A percentile compares a stretch with the other conserved stretches of the same genome.
Evolutionary conservation across 2,329 filamentous ascomycete genomes (phyloP).

Genomic region (Fusarium miscanthi): DNA sequence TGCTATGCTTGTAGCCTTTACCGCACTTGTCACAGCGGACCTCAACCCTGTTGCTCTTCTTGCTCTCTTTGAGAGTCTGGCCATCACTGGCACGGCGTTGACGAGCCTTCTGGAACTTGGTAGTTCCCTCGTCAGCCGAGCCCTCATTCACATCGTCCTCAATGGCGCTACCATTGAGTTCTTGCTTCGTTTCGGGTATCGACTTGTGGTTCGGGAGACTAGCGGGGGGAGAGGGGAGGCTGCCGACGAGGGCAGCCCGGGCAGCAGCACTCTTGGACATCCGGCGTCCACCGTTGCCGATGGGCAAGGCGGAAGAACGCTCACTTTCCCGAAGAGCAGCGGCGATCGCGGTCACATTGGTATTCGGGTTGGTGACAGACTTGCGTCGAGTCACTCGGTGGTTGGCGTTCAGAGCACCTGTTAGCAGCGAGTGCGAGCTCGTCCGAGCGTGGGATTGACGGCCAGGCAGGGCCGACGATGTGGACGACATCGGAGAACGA

Average conservation of each 20-base stretch:
- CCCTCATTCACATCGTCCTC: slow-evolving; percentile 73
- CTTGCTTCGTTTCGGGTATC: slow-evolving; percentile 60
- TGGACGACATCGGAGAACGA: slow-evolving; percentile 68
- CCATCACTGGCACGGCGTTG: slow-evolving; percentile 83
- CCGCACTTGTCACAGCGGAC: slow-evolving; percentile 97
- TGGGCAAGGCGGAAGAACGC: slow-evolving; percentile 65
- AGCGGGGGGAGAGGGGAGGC: slow-evolving; percentile 72
- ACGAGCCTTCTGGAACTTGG: slow-evolving; percentile 61
- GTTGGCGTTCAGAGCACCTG: slow-evolving; percentile 79
- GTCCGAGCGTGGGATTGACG: slow-evolving; percentile 77
- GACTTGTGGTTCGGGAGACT: slow-evolving; percentile 73
- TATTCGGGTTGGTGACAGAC: slow-evolving; percentile 82
- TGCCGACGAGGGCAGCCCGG: slow-evolving; percentile 64
- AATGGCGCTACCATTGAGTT: slow-evolving; percentile 70
- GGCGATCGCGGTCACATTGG: slow-evolving; percentile 80
- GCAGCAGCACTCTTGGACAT: slow-evolving; percentile 72
- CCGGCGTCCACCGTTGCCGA: slow-evolving; percentile 69
- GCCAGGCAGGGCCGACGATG: slow-evolving; percentile 67
- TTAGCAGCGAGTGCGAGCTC: slow-evolving; percentile 84
- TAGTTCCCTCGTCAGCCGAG: slow-evolving; percentile 65
- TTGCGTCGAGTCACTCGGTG: slow-evolving; percentile 93
- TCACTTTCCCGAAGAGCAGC: slow-evolving; percentile 77
- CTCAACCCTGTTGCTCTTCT: slow-evolving; percentile 84
- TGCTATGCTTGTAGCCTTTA: slow-evolving; percentile 99
- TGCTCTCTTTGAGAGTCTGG: slow-evolving; percentile 85